Evolutionary conservation across 192 early-diverging fungal genomes (phyloP).

Genomic region (Podila horticola): DNA sequence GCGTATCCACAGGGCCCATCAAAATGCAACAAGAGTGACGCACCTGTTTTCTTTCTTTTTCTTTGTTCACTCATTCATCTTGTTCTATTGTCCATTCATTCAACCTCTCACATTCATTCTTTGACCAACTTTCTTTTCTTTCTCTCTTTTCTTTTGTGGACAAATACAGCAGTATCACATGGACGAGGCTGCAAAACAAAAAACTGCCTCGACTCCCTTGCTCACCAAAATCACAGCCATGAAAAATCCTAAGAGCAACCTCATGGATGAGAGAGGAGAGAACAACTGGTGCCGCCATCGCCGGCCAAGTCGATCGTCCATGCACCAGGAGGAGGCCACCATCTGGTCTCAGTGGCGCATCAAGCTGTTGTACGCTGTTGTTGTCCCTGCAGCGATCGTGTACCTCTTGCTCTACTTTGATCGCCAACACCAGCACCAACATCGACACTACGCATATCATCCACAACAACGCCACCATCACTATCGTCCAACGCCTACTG

Average conservation of each 20-base stretch:
- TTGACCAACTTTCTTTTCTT: too few species aligned
- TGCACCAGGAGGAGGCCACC: not conserved
- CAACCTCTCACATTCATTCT: not conserved
- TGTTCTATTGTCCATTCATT: not conserved
- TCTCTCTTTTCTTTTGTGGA: too few species aligned
- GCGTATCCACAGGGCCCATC: too few species aligned
- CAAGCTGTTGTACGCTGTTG: slow-evolving; percentile 27
- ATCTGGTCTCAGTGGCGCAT: slow-evolving; percentile 38
- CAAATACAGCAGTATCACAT: too few species aligned
- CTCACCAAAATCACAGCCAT: too few species aligned
- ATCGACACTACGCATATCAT: not conserved
- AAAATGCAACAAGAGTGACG: not conserved
- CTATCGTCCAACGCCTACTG: too few species aligned
- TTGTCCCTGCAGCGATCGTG: slow-evolving; percentile 29
- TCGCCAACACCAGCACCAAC: not conserved
- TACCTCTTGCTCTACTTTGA: slow-evolving; percentile 10
- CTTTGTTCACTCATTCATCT: not conserved
- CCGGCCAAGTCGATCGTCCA: too few species aligned
- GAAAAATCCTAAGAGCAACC: too few species aligned
- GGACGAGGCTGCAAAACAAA: too few species aligned
- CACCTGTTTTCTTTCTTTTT: not conserved
- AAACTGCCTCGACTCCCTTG: too few species aligned
- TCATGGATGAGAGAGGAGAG: too few species aligned
- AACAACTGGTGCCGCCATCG: too few species aligned
- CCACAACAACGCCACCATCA: not conserved